Evolutionary conservation across 371 early-diverging fungal genomes (phyloP).

Genomic region (Circinella umbellata): DNA sequence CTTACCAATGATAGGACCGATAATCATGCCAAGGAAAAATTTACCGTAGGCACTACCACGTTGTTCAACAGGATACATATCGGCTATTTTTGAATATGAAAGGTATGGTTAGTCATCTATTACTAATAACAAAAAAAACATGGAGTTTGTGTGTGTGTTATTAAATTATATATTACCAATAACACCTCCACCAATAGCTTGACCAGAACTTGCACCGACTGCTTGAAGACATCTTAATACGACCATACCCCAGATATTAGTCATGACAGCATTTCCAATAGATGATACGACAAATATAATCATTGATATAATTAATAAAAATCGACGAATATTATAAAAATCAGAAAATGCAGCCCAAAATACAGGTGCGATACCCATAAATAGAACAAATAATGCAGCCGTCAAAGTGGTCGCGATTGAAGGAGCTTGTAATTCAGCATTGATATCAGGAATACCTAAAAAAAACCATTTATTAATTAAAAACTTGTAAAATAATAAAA

Average conservation of each 20-base stretch:
- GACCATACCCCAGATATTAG: slow-evolving; percentile 60
- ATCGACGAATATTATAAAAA: slow-evolving; percentile 57
- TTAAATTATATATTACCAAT: not conserved
- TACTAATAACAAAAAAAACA: too few relatives aligned
- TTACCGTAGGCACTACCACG: slow-evolving; percentile 41
- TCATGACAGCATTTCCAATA: slow-evolving; percentile 67
- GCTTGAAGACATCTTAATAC: slow-evolving; percentile 73
- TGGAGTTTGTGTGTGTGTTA: too few relatives aligned
- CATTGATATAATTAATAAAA: slow-evolving; percentile 60
- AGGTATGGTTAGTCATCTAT: too few relatives aligned
- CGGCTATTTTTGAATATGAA: not conserved
- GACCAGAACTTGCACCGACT: slow-evolving; percentile 64
- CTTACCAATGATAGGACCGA: slow-evolving; percentile 50
- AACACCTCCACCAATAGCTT: slow-evolving; percentile 27
- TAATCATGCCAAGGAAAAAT: slow-evolving; percentile 54
- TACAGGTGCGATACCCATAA: slow-evolving; percentile 64
- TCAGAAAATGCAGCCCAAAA: slow-evolving; percentile 74
- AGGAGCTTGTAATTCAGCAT: slow-evolving; percentile 51
- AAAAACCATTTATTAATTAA: not conserved
- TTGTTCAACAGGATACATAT: slow-evolving; percentile 30
- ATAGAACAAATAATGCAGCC: slow-evolving; percentile 58
- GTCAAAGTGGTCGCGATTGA: slow-evolving; percentile 57
- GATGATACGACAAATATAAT: slow-evolving; percentile 64
- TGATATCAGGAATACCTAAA: slow-evolving; percentile 52
- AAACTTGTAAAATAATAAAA: too few relatives aligned